Evolutionary conservation across 2,329 filamentous ascomycete genomes (phyloP).

Genomic region (Apiospora arundinis): DNA sequence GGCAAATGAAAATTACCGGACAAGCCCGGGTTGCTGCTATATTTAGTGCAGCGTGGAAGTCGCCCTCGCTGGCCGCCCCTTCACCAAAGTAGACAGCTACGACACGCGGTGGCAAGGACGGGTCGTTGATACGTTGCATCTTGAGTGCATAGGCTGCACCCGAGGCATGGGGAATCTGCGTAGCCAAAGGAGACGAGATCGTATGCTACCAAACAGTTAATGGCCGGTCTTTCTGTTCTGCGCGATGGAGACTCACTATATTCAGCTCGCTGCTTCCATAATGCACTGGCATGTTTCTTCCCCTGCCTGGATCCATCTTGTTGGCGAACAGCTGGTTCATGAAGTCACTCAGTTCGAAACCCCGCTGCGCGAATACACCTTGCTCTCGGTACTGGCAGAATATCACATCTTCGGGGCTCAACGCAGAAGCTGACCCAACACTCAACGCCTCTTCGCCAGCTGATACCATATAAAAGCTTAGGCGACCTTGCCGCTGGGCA

Average conservation of each 20-base stretch:
- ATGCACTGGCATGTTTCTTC: conserved; percentile 97
- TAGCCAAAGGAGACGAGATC: conserved; percentile 84
- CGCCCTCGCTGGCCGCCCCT: conserved; percentile 87
- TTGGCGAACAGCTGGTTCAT: conserved; percentile 97
- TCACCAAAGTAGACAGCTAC: conserved; percentile 90
- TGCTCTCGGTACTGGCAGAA: conserved; percentile 96
- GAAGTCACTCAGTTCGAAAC: conserved; percentile 85
- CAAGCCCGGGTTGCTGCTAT: conserved; percentile 89
- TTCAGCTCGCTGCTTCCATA: conserved; percentile 87
- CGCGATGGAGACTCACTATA: conserved; percentile 63
- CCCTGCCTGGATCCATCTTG: conserved; percentile 76
- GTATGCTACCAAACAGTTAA: conserved; percentile 66
- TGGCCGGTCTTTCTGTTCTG: not conserved
- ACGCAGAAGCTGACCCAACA: conserved; percentile 83
- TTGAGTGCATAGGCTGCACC: conserved; percentile 90
- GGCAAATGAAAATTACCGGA: conserved; percentile 87
- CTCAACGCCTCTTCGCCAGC: conserved; percentile 94
- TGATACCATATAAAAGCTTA: conserved; percentile 98
- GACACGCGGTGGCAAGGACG: conserved; percentile 69
- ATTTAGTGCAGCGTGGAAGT: conserved; percentile 91
- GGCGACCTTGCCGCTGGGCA: conserved; percentile 89
- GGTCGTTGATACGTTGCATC: conserved; percentile 76
- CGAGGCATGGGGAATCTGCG: conserved; percentile 86
- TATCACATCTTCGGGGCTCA: conserved; percentile 85
- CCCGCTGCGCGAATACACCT: conserved; percentile 87